Conservation (phyloP, 2,329 filamentous ascomycete species). For the Phyllosticta citrichinensis region DNA sequence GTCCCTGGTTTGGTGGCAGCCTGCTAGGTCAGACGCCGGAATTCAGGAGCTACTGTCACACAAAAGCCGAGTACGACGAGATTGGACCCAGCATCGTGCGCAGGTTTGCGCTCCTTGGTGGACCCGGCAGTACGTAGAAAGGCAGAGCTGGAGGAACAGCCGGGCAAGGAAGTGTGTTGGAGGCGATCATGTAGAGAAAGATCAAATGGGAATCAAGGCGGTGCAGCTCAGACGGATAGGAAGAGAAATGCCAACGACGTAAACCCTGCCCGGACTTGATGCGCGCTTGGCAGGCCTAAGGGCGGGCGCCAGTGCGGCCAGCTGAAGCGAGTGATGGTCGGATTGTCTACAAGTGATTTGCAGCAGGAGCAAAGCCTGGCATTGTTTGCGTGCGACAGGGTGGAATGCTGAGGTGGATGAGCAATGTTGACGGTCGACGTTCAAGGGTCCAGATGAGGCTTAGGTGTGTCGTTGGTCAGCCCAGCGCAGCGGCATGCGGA, state of each 20-base stretch:
- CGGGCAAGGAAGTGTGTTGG: not conserved
- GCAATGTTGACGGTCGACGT: not conserved
- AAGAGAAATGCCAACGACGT: not conserved
- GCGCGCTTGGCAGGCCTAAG: not conserved
- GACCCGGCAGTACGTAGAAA: conserved; percentile 65
- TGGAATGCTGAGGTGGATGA: not conserved
- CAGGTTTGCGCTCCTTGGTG: conserved; percentile 86
- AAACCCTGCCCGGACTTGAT: not conserved
- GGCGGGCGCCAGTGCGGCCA: not conserved
- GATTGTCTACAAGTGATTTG: not conserved
- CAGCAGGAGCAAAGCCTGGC: not conserved
- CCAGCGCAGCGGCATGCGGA: not conserved
- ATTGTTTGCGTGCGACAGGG: not conserved
- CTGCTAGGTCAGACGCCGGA: conserved; percentile 94
- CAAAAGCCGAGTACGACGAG: conserved; percentile 30
- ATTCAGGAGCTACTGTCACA: conserved; percentile 98
- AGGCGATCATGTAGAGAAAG: not conserved
- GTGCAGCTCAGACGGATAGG: not conserved
- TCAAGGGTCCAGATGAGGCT: not conserved
- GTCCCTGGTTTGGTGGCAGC: conserved; percentile 97
- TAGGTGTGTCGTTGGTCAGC: not conserved
- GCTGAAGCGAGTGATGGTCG: not conserved
- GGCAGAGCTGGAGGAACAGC: not conserved
- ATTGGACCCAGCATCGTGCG: conserved; percentile 81
- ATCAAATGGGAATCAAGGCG: not conserved